phyloP scores from a whole-genome alignment of 2,329 filamentous ascomycete species.

The Tolypocladium tundrense region DNA sequence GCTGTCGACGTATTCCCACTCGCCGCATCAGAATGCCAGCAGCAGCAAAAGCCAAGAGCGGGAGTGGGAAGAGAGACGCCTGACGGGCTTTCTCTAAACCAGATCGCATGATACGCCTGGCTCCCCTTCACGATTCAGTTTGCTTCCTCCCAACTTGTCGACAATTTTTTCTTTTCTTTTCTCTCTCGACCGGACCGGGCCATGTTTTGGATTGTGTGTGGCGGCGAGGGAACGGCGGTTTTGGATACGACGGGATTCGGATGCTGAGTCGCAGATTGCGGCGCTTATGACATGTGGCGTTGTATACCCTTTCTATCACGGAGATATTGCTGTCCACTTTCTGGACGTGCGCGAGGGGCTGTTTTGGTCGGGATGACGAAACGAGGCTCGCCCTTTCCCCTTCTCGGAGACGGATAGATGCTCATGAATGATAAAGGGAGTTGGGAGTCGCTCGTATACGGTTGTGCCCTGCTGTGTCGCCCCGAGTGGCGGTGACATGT shows the following conservation, averaged over 20 bases:
- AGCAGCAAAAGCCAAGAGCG: constrained; percentile 3
- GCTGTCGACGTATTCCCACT: constrained; percentile 22
- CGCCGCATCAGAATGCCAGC: constrained; percentile 18
- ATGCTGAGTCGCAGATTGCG: neutral
- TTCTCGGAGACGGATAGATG: neutral
- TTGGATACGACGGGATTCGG: neutral
- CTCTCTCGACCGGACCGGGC: neutral
- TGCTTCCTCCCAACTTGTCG: neutral
- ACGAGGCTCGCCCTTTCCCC: neutral
- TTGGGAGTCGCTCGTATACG: neutral
- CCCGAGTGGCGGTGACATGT: neutral
- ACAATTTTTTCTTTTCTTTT: neutral
- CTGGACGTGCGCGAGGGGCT: neutral
- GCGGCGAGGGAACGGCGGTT: neutral
- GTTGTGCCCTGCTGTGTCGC: neutral
- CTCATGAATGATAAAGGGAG: neutral
- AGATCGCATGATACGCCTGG: neutral
- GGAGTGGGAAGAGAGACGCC: constrained; percentile 14
- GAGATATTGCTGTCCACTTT: neutral
- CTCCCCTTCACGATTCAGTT: neutral
- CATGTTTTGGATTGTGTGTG: neutral
- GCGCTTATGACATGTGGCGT: neutral
- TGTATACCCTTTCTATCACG: neutral
- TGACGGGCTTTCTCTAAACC: constrained; percentile 8
- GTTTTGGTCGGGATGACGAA: neutral